Evolutionary conservation across 1,139 yeast species (phyloP).

Genomic region (Debaryomyces nepalensis): DNA sequence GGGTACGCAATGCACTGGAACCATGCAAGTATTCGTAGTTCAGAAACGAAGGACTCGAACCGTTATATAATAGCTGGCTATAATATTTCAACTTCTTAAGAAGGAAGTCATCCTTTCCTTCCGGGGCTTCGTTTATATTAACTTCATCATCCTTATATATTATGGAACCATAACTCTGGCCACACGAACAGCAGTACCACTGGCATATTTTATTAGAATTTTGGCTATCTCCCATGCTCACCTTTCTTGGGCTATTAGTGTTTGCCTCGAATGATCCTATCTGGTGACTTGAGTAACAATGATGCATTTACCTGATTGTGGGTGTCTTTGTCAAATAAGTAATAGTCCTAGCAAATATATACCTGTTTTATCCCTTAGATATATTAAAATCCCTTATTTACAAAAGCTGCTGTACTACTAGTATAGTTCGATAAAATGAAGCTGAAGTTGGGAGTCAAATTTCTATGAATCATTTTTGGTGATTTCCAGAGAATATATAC

Average conservation of each 20-base stretch:
- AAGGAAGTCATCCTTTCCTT: constrained; percentile 12
- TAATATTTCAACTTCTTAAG: constrained; percentile 31
- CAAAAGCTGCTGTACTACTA: neutral
- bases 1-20: neutral
- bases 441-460: neutral
- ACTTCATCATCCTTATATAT: constrained; percentile 30
- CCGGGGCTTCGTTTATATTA: constrained; percentile 2
- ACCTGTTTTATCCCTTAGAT: neutral
- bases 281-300: constrained; percentile 4
- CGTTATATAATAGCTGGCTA: constrained; percentile 33
- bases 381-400: neutral
- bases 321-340: neutral
- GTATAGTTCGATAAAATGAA: neutral
- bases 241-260: neutral
- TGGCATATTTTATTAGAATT: constrained; percentile 45
- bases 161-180: constrained; percentile 53
- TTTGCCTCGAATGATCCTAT: neutral
- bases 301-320: constrained; percentile 2
- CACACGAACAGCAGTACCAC: constrained; percentile 60
- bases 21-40: constrained; percentile 6
- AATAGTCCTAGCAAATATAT: constrained; percentile 1
- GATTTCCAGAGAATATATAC: neutral
- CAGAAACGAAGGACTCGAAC: constrained; percentile 17
- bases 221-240: constrained; percentile 2
- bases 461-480: neutral